A percentile compares a stretch with the other conserved stretches of the same genome.
These are phyloP conservation scores for Zygoascus sp. DNA, from an alignment of 1,139 yeast species.

Conservation along the genomic window DNA sequence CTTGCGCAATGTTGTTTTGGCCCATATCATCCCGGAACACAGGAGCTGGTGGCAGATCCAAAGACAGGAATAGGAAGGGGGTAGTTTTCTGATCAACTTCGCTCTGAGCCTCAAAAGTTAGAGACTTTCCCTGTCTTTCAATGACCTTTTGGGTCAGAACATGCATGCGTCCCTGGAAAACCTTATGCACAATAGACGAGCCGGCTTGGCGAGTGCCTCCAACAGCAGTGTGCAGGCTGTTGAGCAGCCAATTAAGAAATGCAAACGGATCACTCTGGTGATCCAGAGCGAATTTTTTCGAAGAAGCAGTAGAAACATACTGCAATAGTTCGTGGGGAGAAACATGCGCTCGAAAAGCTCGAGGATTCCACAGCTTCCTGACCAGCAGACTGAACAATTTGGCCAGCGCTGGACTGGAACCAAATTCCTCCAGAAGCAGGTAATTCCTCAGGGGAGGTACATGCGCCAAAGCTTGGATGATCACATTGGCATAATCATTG, in stretches of 20 bases:
- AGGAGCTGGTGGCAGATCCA: slow-evolving; percentile 57
- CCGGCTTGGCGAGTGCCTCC: slow-evolving; percentile 27
- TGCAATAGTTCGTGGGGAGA: slow-evolving; percentile 66
- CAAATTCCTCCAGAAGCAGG: slow-evolving; percentile 36
- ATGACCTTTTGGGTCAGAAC: slow-evolving; percentile 34
- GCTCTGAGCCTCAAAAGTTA: slow-evolving; percentile 11
- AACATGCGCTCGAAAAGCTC: slow-evolving; percentile 54
- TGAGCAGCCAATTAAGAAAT: slow-evolving; percentile 58
- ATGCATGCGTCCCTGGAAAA: slow-evolving; percentile 53
- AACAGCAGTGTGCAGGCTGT: slow-evolving; percentile 43
- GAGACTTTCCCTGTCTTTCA: slow-evolving; percentile 27
- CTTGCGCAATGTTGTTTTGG: slow-evolving; percentile 48
- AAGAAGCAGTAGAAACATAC: slow-evolving; percentile 41
- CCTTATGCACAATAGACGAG: slow-evolving; percentile 29
- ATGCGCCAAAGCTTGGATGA: slow-evolving; percentile 56
- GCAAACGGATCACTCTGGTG: slow-evolving; percentile 48
- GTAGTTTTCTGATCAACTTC: slow-evolving; percentile 18
- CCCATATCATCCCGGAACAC: slow-evolving; percentile 45
- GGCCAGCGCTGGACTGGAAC: slow-evolving; percentile 26
- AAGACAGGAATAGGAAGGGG: slow-evolving; percentile 57
- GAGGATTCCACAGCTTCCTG: slow-evolving; percentile 61
- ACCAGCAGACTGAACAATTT: slow-evolving; percentile 43
- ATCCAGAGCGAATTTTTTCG: slow-evolving; percentile 41
- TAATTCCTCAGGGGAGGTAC: slow-evolving; percentile 49
- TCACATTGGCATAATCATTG: slow-evolving; percentile 53